Base-by-base conservation (phyloP, 2,329 filamentous ascomycete genomes). In the Xylariaceae sp. region DNA sequence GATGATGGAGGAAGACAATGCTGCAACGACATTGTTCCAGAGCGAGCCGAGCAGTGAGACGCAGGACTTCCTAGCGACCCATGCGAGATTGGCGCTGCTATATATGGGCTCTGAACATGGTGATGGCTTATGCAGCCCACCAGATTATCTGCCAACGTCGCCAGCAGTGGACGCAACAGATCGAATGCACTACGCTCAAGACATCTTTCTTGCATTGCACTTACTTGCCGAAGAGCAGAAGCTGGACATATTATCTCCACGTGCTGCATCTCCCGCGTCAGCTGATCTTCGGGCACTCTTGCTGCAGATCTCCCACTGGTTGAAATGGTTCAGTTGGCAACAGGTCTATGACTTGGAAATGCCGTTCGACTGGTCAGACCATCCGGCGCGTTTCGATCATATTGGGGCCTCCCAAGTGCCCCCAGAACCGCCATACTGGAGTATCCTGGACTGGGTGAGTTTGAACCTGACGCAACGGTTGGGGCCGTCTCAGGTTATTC, bases 181-280 rank as follows among this genome's bases (percentile, higher is more conserved):
- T 31, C 72, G 77, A 27, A 68, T 72, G 36, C 79, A 68, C 50
- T 61, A 77, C 35, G 69, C 83, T 21, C 64, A 81, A 53, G 74
- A 84, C 50, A 68, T 83, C 32, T 72, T 90, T 23, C 65, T 93
- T 43, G 82, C 76, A 1, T 65, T 98, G 10, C 92, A 98, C 60
- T 67, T 96, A 3, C 65, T 94, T n/a, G 72, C 83, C 0, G 90
- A 98, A 56, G 92, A 98, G 55, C 72, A 83, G 42, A 96, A 94
- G 53, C 71, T 98, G 2, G 77, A 85, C 40, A 72, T 80, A 4
- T 65, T 68, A 41, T 58, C 59, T 0, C 60, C 66, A 0, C 66
- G 70, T 32, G 60, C 62, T 24, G 44, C 50, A 2, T 64, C 65
- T 3, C 61, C 64, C 0, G 63, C 67, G 0, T 59, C 64, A 17